phyloP scores from a whole-genome alignment of 2,329 filamentous ascomycete species.

The Penicillium vulpinum region DNA sequence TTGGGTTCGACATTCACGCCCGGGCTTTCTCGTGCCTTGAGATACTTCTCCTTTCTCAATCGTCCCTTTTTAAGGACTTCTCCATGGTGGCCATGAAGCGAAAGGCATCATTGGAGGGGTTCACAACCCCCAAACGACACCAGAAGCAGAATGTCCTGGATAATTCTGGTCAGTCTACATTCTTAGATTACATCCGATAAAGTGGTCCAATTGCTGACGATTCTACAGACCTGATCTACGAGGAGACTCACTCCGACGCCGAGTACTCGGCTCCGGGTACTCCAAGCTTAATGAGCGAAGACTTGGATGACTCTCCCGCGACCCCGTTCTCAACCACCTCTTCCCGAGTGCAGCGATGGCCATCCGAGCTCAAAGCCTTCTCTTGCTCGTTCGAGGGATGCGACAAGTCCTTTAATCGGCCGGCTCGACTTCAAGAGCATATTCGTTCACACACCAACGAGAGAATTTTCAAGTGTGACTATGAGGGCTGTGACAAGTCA shows the following conservation, averaged over 20 bases:
- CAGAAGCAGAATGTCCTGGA: slow-evolving; percentile 32
- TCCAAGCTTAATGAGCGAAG: slow-evolving; percentile 30
- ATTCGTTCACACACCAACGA: slow-evolving; percentile 83
- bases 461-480: slow-evolving; percentile 72
- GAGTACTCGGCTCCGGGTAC: slow-evolving; percentile 34
- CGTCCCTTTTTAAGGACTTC: slow-evolving; percentile 1
- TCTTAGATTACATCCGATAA: slow-evolving; percentile 5
- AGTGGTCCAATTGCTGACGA: slow-evolving; percentile 27
- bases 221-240: slow-evolving; percentile 36
- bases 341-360: slow-evolving; percentile 42
- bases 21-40: slow-evolving; percentile 1
- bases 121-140: slow-evolving; percentile 32
- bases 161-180: slow-evolving; percentile 29
- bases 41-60: neutral
- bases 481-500: slow-evolving; percentile 72
- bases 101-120: slow-evolving; percentile 31
- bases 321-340: slow-evolving; percentile 55
- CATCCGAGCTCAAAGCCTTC: slow-evolving; percentile 74
- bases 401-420: slow-evolving; percentile 82
- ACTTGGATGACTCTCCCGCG: slow-evolving; percentile 48
- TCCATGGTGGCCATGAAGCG: slow-evolving; percentile 39
- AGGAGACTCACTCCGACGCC: slow-evolving; percentile 37
- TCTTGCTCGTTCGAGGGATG: slow-evolving; percentile 73
- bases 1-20: slow-evolving; percentile 9
- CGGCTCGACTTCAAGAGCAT: slow-evolving; percentile 76